phyloP scores from a whole-genome alignment of 805 yeast genomes.

The Saccharomycopsis schoenii region DNA sequence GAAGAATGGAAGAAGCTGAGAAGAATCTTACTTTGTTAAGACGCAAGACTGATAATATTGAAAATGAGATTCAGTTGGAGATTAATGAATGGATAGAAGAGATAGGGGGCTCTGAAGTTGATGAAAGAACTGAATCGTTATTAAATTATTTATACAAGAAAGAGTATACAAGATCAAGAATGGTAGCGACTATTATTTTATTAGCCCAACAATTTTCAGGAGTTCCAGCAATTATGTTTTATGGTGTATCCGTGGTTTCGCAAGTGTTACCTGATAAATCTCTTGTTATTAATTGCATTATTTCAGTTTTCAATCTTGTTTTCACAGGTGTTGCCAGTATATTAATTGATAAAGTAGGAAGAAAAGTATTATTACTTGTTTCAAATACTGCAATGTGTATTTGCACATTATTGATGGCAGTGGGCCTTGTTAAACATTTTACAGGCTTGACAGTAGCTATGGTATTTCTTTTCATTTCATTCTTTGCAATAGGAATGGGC shows the following conservation, averaged over 20 bases:
- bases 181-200: constrained; percentile 63
- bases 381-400: constrained; percentile 65
- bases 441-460: constrained; percentile 48
- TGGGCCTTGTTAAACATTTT: constrained; percentile 45
- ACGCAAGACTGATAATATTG: constrained; percentile 15
- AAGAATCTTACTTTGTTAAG: constrained; percentile 29
- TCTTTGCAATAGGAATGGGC: constrained; percentile 88
- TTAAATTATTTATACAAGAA: constrained; percentile 6
- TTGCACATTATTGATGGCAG: constrained; percentile 51
- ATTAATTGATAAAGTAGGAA: constrained; percentile 64
- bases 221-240: constrained; percentile 83
- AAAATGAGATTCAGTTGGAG: constrained; percentile 23
- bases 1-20: constrained; percentile 35
- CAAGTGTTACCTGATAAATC: constrained; percentile 60
- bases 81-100: constrained; percentile 21
- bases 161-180: constrained; percentile 23
- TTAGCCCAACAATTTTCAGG: constrained; percentile 89
- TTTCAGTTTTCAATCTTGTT: constrained; percentile 64
- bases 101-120: neutral
- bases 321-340: constrained; percentile 69
- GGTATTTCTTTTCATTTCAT: constrained; percentile 63
- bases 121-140: constrained; percentile 1
- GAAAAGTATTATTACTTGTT: constrained; percentile 57
- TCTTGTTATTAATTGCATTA: constrained; percentile 59
- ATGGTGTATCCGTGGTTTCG: constrained; percentile 81